Conservation (phyloP, 768 basidiomycete species). For the Suillus subluteus region DNA sequence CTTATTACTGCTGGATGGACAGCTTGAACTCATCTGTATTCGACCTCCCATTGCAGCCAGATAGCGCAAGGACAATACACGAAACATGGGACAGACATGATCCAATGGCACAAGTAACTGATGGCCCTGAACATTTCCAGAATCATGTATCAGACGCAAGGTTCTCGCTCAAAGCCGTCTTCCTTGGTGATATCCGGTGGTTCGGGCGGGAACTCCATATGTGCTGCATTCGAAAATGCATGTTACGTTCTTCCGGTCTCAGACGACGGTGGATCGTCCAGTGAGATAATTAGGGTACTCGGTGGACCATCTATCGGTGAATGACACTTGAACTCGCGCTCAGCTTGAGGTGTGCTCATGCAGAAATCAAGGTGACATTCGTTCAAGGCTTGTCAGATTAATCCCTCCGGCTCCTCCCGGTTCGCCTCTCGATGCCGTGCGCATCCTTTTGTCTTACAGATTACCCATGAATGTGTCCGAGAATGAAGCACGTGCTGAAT, state of each 20-base stretch:
- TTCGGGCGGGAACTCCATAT: constrained; percentile 93
- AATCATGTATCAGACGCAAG: constrained; percentile 1
- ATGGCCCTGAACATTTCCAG: constrained; percentile 2
- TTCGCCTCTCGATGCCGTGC: constrained; percentile 75
- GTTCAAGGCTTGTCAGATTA: constrained; percentile 85
- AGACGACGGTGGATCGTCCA: constrained; percentile 94
- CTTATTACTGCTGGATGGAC: constrained; percentile 14
- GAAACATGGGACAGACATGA: background rate
- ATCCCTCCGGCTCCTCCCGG: constrained; percentile 67
- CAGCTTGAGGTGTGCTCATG: constrained; percentile 15
- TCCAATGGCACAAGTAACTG: background rate
- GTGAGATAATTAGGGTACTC: constrained; percentile 91
- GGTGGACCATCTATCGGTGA: constrained; percentile 85
- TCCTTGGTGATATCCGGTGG: constrained; percentile 86
- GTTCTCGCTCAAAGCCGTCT: constrained; percentile 12
- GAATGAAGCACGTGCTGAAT: constrained; percentile 81
- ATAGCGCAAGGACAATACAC: background rate
- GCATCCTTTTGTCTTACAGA: constrained; percentile 76
- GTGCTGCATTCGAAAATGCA: constrained; percentile 76
- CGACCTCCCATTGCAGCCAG: constrained; percentile 61
- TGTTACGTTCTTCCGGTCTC: constrained; percentile 91
- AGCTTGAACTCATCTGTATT: constrained; percentile 78
- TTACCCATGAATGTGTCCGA: constrained; percentile 72
- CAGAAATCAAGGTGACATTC: constrained; percentile 69
- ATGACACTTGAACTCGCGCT: constrained; percentile 14